Conservation (phyloP, 116 monocot genomes). For the Posidonia oceanica region DNA sequence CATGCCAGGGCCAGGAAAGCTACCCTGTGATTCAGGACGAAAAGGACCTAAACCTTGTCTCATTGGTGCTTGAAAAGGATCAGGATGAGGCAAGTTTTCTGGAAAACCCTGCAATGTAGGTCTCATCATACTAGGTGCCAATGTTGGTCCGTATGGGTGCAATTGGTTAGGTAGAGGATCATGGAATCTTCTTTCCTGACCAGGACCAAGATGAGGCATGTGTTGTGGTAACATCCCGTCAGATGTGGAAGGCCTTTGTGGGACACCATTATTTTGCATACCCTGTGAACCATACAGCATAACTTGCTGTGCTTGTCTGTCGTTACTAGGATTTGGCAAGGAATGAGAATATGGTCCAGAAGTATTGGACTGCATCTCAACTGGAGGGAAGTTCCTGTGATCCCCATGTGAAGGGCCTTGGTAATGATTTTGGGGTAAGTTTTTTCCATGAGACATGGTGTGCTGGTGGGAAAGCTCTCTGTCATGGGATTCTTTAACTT, state of each 20-base stretch:
- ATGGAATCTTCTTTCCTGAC: constrained; percentile 20
- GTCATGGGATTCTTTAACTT: constrained; percentile 8
- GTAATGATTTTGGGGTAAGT: constrained; percentile 11
- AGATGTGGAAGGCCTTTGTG: constrained; percentile 31
- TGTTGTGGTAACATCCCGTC: constrained; percentile 27
- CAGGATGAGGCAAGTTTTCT: constrained; percentile 24
- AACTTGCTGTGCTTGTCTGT: constrained; percentile 2
- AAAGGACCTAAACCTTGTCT: constrained; percentile 9
- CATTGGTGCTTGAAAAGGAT: constrained; percentile 2
- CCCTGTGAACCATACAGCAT: constrained; percentile 2
- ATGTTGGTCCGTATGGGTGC: constrained; percentile 17
- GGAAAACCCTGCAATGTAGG: constrained; percentile 24
- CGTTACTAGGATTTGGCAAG: constrained; percentile 5
- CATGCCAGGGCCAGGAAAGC: constrained; percentile 8
- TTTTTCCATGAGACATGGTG: constrained; percentile 5
- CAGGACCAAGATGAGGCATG: constrained; percentile 14
- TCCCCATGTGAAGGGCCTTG: constrained; percentile 17
- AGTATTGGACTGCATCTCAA: constrained; percentile 3
- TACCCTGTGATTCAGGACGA: constrained; percentile 11
- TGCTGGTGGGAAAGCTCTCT: constrained; percentile 1
- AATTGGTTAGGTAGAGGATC: constrained; percentile 16
- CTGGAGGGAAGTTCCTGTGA: constrained; percentile 11
- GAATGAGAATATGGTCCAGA: constrained; percentile 1
- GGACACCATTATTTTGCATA: constrained; percentile 17
- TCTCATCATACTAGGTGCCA: constrained; percentile 20